phyloP scores from a whole-genome alignment of 164 flowering plant species.

The Nymphaea colorata region DNA sequence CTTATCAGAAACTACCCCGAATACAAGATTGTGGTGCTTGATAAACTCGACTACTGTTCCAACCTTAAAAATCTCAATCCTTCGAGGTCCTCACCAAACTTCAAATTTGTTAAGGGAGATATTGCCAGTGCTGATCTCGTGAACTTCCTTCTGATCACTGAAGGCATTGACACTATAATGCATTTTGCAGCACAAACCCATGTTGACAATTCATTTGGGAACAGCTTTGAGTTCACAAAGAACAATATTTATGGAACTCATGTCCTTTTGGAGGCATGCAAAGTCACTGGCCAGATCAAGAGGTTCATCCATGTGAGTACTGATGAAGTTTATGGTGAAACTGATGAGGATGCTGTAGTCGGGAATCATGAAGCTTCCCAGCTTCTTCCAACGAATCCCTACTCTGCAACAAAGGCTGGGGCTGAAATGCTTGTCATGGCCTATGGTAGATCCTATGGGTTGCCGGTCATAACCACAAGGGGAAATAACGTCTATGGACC shows the following conservation, averaged over 20 bases:
- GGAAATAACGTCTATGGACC: constrained; percentile 82
- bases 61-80: constrained; percentile 57
- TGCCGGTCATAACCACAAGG: constrained; percentile 67
- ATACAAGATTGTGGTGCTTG: constrained; percentile 73
- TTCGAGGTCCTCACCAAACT: constrained; percentile 49
- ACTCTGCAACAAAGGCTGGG: constrained; percentile 79
- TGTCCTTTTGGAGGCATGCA: constrained; percentile 74
- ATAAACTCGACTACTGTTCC: constrained; percentile 75
- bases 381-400: constrained; percentile 70
- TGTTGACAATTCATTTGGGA: constrained; percentile 76
- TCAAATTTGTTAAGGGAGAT: constrained; percentile 76
- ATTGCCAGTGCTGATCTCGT: constrained; percentile 76
- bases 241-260: constrained; percentile 77
- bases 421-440: constrained; percentile 90
- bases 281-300: constrained; percentile 62
- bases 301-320: constrained; percentile 79
- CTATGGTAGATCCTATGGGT: constrained; percentile 63
- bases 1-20: constrained; percentile 52
- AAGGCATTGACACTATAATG: constrained; percentile 67
- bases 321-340: constrained; percentile 79
- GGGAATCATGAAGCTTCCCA: constrained; percentile 80
- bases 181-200: constrained; percentile 81
- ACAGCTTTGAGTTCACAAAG: constrained; percentile 75
- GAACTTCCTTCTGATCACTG: constrained; percentile 63
- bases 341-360: constrained; percentile 68